These are phyloP conservation scores for Trichoderma oligosporum DNA, from an alignment of 2,329 filamentous ascomycete genomes.

Conservation along the genomic window DNA sequence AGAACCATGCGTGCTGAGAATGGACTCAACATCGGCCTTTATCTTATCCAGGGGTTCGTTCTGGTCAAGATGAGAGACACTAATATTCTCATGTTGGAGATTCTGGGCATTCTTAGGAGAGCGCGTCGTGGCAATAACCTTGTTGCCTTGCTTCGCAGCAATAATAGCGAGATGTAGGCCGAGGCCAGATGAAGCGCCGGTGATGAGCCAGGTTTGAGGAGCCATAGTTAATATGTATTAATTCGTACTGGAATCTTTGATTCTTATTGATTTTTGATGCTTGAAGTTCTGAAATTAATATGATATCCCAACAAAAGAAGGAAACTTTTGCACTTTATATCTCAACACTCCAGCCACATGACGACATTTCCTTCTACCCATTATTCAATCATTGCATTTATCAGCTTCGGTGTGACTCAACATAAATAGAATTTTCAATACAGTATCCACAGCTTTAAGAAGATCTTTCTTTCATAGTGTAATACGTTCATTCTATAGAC, in stretches of 20 bases:
- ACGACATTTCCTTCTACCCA: not conserved
- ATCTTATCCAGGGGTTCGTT: constrained; percentile 13
- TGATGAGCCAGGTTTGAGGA: constrained; percentile 15
- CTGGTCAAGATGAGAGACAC: constrained; percentile 8
- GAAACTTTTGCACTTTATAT: not conserved
- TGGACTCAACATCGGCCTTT: constrained; percentile 3
- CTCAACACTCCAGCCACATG: not conserved
- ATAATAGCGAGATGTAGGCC: constrained; percentile 4
- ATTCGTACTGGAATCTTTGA: too few species aligned
- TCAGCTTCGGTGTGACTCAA: constrained; percentile 5
- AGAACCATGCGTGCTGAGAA: not conserved
- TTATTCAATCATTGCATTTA: not conserved
- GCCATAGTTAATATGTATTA: not conserved
- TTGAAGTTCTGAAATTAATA: not conserved
- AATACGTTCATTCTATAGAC: not conserved
- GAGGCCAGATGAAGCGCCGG: constrained; percentile 13
- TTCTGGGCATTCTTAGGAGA: not conserved
- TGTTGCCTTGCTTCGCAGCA: constrained; percentile 12
- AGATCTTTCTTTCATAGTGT: not conserved
- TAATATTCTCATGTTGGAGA: not conserved
- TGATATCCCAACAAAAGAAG: not conserved
- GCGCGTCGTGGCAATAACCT: constrained; percentile 12
- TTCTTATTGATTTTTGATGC: not conserved
- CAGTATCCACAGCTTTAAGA: not conserved
- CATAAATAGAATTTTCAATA: not conserved